Conservation (phyloP, 2,329 filamentous ascomycete species). For the Mycogone perniciosa region DNA sequence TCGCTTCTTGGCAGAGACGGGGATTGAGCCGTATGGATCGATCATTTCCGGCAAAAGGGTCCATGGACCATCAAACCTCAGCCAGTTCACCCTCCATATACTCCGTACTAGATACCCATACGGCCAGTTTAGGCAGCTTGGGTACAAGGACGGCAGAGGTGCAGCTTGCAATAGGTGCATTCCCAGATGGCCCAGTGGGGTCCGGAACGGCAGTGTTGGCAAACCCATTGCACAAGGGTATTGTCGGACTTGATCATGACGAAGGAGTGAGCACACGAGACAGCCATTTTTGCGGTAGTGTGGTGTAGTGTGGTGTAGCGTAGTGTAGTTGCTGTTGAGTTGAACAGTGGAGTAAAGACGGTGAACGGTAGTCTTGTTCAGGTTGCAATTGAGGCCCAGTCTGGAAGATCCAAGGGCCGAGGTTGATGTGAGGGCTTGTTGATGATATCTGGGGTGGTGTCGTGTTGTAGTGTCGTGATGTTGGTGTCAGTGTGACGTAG, state of each 20-base stretch:
- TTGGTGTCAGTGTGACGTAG: conserved; percentile 1
- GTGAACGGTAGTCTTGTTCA: too few relatives aligned
- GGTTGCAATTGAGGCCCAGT: too few relatives aligned
- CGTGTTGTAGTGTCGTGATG: not conserved
- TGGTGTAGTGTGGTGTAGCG: not conserved
- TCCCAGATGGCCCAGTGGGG: conserved; percentile 65
- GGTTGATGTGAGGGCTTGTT: not conserved
- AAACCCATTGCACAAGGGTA: conserved; percentile 59
- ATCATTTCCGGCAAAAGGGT: too few relatives aligned
- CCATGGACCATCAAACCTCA: too few relatives aligned
- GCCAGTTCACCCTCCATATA: not conserved
- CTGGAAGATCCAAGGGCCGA: too few relatives aligned
- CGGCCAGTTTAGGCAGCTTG: conserved; percentile 26
- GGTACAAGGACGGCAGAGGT: conserved; percentile 55
- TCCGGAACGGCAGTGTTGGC: conserved; percentile 57
- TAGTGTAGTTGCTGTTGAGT: too few relatives aligned
- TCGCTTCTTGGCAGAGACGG: too few relatives aligned
- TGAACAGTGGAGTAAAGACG: too few relatives aligned
- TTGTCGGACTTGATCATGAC: conserved; percentile 61
- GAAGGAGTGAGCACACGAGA: conserved; percentile 56
- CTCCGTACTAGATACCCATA: not conserved
- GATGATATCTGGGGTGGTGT: not conserved
- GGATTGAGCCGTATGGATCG: too few relatives aligned
- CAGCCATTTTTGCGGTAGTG: conserved; percentile 36
- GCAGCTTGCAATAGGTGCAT: conserved; percentile 62